Evolutionary conservation across 176 grass and related monocot species (phyloP), one percentile per base, ranked within the genome.

Genomic region (Aegilops sharonensis): DNA sequence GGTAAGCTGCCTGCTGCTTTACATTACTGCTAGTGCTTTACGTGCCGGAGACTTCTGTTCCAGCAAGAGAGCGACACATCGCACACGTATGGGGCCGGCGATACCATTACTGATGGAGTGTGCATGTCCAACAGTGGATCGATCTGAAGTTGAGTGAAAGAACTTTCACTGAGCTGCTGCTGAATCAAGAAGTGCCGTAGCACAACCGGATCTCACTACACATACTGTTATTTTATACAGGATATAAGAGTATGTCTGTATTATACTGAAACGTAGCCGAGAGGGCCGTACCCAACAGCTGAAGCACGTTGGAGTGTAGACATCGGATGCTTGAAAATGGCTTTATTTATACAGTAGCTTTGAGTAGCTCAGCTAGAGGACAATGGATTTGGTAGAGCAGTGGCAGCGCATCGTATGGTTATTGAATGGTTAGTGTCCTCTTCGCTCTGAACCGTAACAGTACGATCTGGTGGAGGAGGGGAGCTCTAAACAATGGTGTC

Each of bases 281-380:
- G 45, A 40, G 75, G 61, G 61, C 15, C 37, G 45, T 87, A 84
- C 64, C 74, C 61, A 87, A 80, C 85, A 80, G 69, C 85, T 91
- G 75, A 68, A 62, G 81, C n/a, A 76, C 66, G 68, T 60, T 80
- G 77, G 29, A 30, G 20, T 40, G 81, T 84, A 62, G 39, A 77
- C 76, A 87, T 84, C 84, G 78, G 37, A 68, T 81, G 0, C 81
- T 75, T 3, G 21, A 54, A 15, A 13, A 75, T 29, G 62, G 9
- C 61, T 87, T 87, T 68, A 14, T 87, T 75, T 87, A 29, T 84
- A 75, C 42, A 68, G 40, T 64, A 78, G 72, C 72, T 75, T 67
- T 65, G 64, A 74, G 85, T 30, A 72, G 7, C 64, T 77, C 2
- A 11, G 64, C 39, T 35, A 66, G 78, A 75, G 65, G 68, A 71